Evolutionary conservation across 202 grass and related monocot genomes (phyloP), one percentile per base, ranked within the genome.

Genomic region (Panicum hallii): DNA sequence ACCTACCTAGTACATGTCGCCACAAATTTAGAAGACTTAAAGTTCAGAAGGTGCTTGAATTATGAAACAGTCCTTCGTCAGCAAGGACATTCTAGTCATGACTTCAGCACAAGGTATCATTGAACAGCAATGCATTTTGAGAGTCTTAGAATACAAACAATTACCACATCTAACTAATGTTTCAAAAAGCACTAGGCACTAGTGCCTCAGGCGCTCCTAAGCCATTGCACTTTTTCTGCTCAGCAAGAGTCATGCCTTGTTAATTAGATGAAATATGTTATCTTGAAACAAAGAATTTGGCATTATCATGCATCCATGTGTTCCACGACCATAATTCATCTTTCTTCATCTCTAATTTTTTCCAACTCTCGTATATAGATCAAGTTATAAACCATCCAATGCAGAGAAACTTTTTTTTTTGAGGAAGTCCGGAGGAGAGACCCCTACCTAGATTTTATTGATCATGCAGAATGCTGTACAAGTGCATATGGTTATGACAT

Each of bases 1-100:
- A 62, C 93, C 93, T 90, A 94, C 90, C 90, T 94, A 81, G 47
- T 60, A 71, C 20, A 72, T 56, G 19, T 46, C 3, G 64, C 32
- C 9, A 70, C 52, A 42, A 42, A 58, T 32, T 61, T 85, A 44
- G 10, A 30, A 74, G 22, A 79, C 65, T 13, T 53, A 53, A 63
- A 73, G 9, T 79, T 90, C 69, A 83, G 43, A 86, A 67, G 7
- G 47, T 32, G 17, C 13, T 56, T 81, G 41, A 19, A 73, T 78
- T 19, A 34, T 2, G 16, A 57, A 47, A 72, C 56, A 55, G 48
- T 57, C 23, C 57, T 75, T 30, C 13, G 28, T 40, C 67, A 74
- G 34, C 56, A 70, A 67, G 22, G 46, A 58, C 46, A 58, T 90
- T 67, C 42, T 20, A 6, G 50, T 78, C 52, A 86, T 15, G 46